Evolutionary conservation across 148 eudicot genomes (phyloP), one percentile per base, ranked within the genome.

Genomic region (Nepenthes gracilis): DNA sequence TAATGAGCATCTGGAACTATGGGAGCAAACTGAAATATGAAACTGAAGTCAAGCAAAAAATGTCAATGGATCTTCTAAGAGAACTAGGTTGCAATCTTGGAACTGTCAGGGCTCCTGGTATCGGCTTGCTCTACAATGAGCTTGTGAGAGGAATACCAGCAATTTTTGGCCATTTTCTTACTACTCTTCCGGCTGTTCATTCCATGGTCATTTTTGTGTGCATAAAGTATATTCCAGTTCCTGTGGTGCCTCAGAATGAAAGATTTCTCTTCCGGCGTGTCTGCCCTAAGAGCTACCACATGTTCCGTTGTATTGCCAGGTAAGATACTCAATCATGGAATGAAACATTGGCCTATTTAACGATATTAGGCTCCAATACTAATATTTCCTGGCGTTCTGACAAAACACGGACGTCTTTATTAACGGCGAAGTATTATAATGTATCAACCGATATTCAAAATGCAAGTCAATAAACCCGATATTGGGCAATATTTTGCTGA

Each of bases 291-390:
- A 74, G 78, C 75, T 93, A 93, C 84, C 99, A 89, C 79, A 76
- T 93, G 74, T 93, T 93, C 61, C 99, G 96, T 58, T 93, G 99
- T 67, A 80, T 93, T 70, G 95, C 99, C 71, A 80, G 99, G 99
- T 89, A 69, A 65, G 38, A 10, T 23, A n/a, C n/a, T n/a, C n/a
- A 43, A 23, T 23, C 23, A 23, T 23, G 23, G 23, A 23, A 23
- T 23, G 23, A 23, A 23, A 23, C 23, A 23, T 23, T 23, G 23
- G 23, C 23, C 23, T 23, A 23, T 23, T 23, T 23, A 23, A 0
- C 23, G 23, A 23, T 23, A 23, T 23, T 23, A 23, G 23, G 23
- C 23, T 23, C 23, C 23, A 23, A 23, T 23, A 23, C 23, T 23
- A 23, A 23, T 23, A 23, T 23, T 23, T 23, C 23, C 23, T 23